phyloP scores from a whole-genome alignment of 805 yeast species.

The Yamadazyma olivae region DNA sequence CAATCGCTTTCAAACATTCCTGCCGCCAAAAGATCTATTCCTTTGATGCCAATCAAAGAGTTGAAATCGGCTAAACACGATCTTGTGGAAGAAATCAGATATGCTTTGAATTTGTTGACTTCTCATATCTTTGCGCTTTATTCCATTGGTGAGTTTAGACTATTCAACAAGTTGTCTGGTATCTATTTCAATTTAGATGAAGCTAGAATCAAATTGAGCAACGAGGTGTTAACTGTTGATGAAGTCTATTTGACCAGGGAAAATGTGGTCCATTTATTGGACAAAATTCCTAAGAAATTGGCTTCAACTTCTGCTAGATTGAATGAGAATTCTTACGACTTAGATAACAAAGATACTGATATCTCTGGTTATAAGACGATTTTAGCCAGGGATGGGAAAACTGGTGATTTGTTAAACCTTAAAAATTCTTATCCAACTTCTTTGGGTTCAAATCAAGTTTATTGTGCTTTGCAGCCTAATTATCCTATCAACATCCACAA shows the following conservation, averaged over 20 bases:
- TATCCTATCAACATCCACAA: conserved; percentile 53
- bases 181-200: conserved; percentile 59
- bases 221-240: conserved; percentile 49
- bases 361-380: conserved; percentile 66
- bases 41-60: conserved; percentile 54
- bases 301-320: conserved; percentile 40
- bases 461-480: conserved; percentile 69
- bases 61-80: conserved; percentile 28
- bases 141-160: conserved; percentile 65
- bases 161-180: conserved; percentile 52
- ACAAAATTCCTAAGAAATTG: conserved; percentile 60
- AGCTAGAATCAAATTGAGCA: conserved; percentile 49
- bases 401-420: conserved; percentile 53
- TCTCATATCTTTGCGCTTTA: conserved; percentile 69
- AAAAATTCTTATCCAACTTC: conserved; percentile 47
- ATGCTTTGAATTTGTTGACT: conserved; percentile 54
- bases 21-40: conserved; percentile 19
- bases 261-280: conserved; percentile 49
- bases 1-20: not conserved
- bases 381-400: conserved; percentile 56
- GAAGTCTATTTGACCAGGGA: conserved; percentile 51
- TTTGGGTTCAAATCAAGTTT: conserved; percentile 65
- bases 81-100: conserved; percentile 54
- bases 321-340: conserved; percentile 36
- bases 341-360: conserved; percentile 42